phyloP scores from a whole-genome alignment of 768 basidiomycete genomes.

The Galerina sulciceps region DNA sequence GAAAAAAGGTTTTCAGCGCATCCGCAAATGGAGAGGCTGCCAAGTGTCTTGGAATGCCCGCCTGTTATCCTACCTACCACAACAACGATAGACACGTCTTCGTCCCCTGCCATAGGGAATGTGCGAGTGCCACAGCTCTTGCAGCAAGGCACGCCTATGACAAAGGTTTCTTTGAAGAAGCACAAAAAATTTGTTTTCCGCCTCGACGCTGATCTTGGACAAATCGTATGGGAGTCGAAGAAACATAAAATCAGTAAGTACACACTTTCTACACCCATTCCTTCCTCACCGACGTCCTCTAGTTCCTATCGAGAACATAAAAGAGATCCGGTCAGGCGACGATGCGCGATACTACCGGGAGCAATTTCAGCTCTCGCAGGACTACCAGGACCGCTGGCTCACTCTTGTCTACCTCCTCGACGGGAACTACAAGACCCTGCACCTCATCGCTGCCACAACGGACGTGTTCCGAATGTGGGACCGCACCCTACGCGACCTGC shows the following conservation, averaged over 20 bases:
- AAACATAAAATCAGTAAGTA: constrained; percentile 65
- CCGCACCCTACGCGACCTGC: constrained; percentile 65
- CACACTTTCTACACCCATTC: constrained; percentile 43
- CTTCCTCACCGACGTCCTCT: not conserved
- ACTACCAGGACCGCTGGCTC: constrained; percentile 81
- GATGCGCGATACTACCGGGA: constrained; percentile 79
- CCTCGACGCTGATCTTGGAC: constrained; percentile 80
- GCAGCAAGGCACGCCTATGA: constrained; percentile 72
- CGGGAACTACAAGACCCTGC: constrained; percentile 82
- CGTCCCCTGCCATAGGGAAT: constrained; percentile 12
- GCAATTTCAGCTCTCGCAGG: constrained; percentile 69
- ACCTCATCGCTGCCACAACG: constrained; percentile 75
- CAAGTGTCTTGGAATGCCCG: too few species aligned
- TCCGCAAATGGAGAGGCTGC: too few species aligned
- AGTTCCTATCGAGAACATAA: constrained; percentile 91
- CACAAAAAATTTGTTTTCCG: constrained; percentile 73
- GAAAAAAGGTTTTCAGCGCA: too few species aligned
- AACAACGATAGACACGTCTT: not conserved
- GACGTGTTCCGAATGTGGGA: constrained; percentile 60
- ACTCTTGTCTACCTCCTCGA: constrained; percentile 85
- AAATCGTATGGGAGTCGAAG: constrained; percentile 79
- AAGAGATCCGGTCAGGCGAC: constrained; percentile 81
- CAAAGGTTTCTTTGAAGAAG: constrained; percentile 81
- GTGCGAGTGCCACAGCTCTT: constrained; percentile 55
- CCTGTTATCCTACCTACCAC: too few species aligned